A percentile compares a stretch with the other conserved stretches of the same genome.
Evolutionary conservation across 2,329 filamentous ascomycete genomes (phyloP).

Genomic region (Aspergillus novofumigatus): DNA sequence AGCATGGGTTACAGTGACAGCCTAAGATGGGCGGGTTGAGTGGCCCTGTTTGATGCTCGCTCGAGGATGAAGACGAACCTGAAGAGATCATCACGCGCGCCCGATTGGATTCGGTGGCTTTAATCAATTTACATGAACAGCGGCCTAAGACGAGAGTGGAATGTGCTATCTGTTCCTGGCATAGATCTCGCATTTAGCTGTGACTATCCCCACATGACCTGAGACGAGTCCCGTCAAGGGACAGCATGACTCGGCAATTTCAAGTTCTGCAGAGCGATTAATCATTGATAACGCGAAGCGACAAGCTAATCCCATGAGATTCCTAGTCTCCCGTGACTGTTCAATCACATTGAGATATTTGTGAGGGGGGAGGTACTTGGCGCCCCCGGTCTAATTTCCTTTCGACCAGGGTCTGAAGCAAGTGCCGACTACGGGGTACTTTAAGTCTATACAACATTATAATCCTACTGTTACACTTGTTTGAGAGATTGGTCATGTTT

Average conservation of each 20-base stretch:
- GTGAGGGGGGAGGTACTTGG: not conserved
- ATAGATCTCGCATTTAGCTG: not conserved
- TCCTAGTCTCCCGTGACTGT: not conserved
- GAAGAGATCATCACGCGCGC: not conserved
- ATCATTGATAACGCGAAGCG: not conserved
- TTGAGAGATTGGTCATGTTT: not conserved
- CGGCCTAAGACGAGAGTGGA: not conserved
- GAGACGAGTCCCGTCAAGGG: not conserved
- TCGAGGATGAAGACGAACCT: not conserved
- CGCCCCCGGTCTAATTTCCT: constrained; percentile 1
- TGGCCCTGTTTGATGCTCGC: not conserved
- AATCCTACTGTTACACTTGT: constrained; percentile 6
- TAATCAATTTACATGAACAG: not conserved
- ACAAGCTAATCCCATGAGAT: not conserved
- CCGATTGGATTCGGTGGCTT: not conserved
- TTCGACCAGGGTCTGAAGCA: not conserved
- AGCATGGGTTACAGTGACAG: not conserved
- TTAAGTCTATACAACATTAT: not conserved
- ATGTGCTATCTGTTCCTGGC: not conserved
- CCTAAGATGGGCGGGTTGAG: not conserved
- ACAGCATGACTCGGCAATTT: not conserved
- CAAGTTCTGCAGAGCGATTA: not conserved
- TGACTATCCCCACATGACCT: not conserved
- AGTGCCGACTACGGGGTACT: not conserved
- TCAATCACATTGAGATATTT: not conserved